A percentile compares a stretch with the other conserved stretches of the same genome.
Evolutionary conservation across 1,139 yeast genomes (phyloP).

Genomic region (Pichia sp.): DNA sequence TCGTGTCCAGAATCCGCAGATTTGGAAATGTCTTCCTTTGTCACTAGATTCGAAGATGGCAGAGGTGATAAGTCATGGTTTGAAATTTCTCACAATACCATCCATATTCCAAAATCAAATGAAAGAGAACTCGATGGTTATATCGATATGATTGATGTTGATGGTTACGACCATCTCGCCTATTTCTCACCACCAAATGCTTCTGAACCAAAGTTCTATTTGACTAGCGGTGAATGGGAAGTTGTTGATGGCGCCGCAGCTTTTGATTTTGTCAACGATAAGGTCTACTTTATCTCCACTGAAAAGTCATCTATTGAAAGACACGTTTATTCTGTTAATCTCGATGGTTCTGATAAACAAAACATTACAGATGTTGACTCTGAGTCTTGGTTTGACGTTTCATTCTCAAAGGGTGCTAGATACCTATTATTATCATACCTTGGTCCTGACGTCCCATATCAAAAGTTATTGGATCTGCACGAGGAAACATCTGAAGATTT

Average conservation of each 20-base stretch:
- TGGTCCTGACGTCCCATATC: constrained; percentile 71
- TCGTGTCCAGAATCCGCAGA: constrained; percentile 29
- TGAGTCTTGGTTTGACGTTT: constrained; percentile 67
- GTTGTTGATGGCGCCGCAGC: constrained; percentile 49
- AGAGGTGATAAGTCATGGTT: constrained; percentile 48
- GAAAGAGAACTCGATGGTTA: constrained; percentile 51
- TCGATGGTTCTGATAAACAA: constrained; percentile 37
- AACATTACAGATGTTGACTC: constrained; percentile 53
- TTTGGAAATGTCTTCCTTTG: constrained; percentile 30
- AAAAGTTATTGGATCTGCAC: constrained; percentile 58
- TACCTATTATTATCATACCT: constrained; percentile 55
- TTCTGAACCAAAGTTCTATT: constrained; percentile 36
- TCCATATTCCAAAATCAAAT: constrained; percentile 63
- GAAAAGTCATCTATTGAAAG: constrained; percentile 51
- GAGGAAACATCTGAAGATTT: constrained; percentile 31
- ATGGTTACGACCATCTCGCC: constrained; percentile 56
- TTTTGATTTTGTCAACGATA: constrained; percentile 42
- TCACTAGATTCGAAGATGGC: constrained; percentile 42
- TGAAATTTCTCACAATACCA: constrained; percentile 76
- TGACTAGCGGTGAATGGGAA: constrained; percentile 56
- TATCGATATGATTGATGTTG: constrained; percentile 50
- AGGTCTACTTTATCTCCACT: constrained; percentile 49
- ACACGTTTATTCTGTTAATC: constrained; percentile 48
- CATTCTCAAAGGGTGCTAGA: constrained; percentile 68
- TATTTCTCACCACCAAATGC: constrained; percentile 52